Evolutionary conservation across 352 stramenopile species (phyloP), one percentile per base, ranked within the genome.

Genomic region (Pythium pyrilobum): DNA sequence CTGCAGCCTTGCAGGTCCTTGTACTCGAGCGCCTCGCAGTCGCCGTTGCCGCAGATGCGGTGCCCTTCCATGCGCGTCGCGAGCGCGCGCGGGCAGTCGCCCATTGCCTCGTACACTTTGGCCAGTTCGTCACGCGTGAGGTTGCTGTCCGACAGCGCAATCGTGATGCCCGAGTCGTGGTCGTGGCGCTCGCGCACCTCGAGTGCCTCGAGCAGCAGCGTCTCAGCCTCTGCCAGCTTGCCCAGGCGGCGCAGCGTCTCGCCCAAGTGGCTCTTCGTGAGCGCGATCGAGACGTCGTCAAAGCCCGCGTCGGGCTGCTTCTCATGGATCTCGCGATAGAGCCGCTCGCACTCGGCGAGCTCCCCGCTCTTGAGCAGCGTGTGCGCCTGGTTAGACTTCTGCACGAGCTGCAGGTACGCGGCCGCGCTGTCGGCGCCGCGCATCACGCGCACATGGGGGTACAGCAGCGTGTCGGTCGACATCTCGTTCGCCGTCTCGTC

Each of bases 91-190:
- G 52, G 34, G 44, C 65, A 81, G 47, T 89, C 69, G 36, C 78
- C 78, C 32, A 70, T 71, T 40, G 78, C 75, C 57, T 89, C 75
- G 52, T 77, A 81, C 38, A 85, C 69, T 39, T 89, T 89, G 42
- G 65, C 78, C 28, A 89, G 49, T 53, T 89, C 75, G n/a, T 89
- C 75, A 10, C 78, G 75, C 61, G 78, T 84, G 40, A 84, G 47
- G 42, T 85, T 86, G 16, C 71, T 70, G 59, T 89, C 75, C n/a
- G 69, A 64, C 20, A 85, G 59, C 18, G 67, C 71, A 33, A 71
- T 74, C 13, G 40, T 52, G 37, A 80, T 71, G 9, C 52, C 66
- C 1, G 46, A 42, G 13, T 64, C 48, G 33, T 56, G 41, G 43
- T 85, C 72, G 33, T 64, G 47, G 25, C 52, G 59, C 29, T 84